Conservation (phyloP, 768 basidiomycete genomes). For the Termitomyces sp. region DNA sequence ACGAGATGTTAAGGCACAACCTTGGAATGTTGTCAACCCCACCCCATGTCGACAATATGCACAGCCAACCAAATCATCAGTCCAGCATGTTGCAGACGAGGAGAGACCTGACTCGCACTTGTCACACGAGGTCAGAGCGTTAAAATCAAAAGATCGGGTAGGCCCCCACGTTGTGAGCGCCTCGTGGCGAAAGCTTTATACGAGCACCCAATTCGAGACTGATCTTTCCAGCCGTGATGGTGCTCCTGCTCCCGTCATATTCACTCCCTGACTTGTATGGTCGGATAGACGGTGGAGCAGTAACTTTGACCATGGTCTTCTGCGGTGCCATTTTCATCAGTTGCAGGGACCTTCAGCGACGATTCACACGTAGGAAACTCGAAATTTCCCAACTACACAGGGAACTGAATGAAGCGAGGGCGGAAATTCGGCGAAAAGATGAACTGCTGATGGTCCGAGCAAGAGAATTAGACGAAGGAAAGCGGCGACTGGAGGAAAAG, state of each 20-base stretch:
- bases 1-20: neutral
- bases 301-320: slow-evolving; percentile 25
- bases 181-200: slow-evolving; percentile 23
- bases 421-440: slow-evolving; percentile 12
- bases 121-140: slow-evolving; percentile 16
- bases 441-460: slow-evolving; percentile 12
- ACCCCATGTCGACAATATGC: neutral
- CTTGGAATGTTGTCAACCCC: neutral
- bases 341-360: neutral
- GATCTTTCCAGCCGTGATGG: slow-evolving; percentile 7
- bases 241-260: slow-evolving; percentile 10
- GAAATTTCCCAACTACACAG: slow-evolving; percentile 14
- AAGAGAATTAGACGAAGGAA: slow-evolving; percentile 14
- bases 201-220: slow-evolving; percentile 9
- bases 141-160: slow-evolving; percentile 12
- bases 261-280: slow-evolving; percentile 17
- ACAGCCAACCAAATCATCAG: neutral
- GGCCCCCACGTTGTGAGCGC: slow-evolving; percentile 26
- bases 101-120: slow-evolving; percentile 12
- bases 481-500: slow-evolving; percentile 10
- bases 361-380: neutral
- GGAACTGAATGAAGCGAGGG: slow-evolving; percentile 10
- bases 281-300: slow-evolving; percentile 14
- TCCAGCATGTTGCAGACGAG: slow-evolving; percentile 1
- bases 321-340: slow-evolving; percentile 8